Evolutionary conservation across 495 filamentous ascomycete genomes (phyloP), one percentile per base, ranked within the genome.

Genomic region (Penicillium mononematosum): DNA sequence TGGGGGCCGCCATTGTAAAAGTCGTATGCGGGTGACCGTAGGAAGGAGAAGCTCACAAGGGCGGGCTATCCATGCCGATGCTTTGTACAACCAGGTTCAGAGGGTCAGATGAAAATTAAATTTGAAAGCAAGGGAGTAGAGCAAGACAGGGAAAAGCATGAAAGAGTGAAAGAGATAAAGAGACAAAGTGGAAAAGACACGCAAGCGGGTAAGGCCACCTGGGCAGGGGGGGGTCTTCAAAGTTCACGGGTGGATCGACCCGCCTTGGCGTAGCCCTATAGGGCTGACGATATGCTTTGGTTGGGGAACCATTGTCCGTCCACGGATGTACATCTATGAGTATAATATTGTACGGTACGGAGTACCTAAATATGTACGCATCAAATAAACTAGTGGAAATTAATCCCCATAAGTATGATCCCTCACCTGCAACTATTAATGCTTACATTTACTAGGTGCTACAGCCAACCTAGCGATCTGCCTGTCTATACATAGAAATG

Each of bases 181-280:
- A 52, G 4, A 52, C n/a, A 45, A 49, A 32, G 52, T 41, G 11
- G 50, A 52, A 24, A 43, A 54, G 39, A 22, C 29, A 46, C 42
- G 42, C 19, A 45, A 50, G 57, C 25, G 31, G 39, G 34, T 16
- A 42, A 48, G 39, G 43, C 17, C 44, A n/a, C n/a, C n/a, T n/a
- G n/a, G n/a, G n/a, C n/a, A 50, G 24, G 14, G 24, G n/a, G 11
- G n/a, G 42, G 20, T 17, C 46, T 25, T 29, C 4, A 49, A 22
- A 51, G 5, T 29, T n/a, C 39, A 20, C 17, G 16, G 5, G 60
- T 62, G 56, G 56, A 49, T 44, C 41, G 20, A 48, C 27, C 5
- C 38, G 34, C 5, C 60, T 62, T 59, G 63, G 56, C 53, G 24
- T 48, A 22, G 54, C 57, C 65, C 48, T 53, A 54, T 69, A 69